Conservation (phyloP, 2,329 filamentous ascomycete genomes). For the Daldinia eschscholtzii region DNA sequence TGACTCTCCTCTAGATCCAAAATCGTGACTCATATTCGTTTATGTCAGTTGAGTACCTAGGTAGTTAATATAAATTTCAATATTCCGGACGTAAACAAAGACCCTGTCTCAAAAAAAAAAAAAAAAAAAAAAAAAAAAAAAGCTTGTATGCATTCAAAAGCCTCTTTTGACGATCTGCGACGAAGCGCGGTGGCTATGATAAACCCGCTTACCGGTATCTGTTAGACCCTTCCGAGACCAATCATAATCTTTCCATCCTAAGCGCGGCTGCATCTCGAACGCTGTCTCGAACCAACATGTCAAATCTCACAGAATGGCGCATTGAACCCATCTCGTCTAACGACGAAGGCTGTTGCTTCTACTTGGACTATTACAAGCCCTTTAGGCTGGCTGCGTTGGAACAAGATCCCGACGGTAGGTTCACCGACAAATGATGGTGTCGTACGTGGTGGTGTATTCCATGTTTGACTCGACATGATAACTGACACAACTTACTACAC, state of each 20-base stretch:
- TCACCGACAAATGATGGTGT: constrained; percentile 12
- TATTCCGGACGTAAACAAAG: neutral
- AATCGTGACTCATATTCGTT: neutral
- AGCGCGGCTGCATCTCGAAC: constrained; percentile 19
- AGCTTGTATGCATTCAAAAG: neutral
- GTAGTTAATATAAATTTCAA: neutral
- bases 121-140: too few relatives aligned
- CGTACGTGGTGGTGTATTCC: constrained; percentile 9
- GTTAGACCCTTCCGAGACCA: constrained; percentile 14
- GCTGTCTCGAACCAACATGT: constrained; percentile 31
- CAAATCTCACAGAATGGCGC: constrained; percentile 39
- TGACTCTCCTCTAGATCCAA: neutral
- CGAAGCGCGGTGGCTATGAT: constrained; percentile 16
- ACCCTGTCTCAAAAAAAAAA: neutral
- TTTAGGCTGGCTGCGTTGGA: constrained; percentile 50
- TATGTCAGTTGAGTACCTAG: neutral
- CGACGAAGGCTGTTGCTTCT: constrained; percentile 48
- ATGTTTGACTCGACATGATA: constrained; percentile 10
- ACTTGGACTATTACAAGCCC: constrained; percentile 49
- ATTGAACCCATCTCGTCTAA: constrained; percentile 44
- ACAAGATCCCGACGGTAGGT: constrained; percentile 49
- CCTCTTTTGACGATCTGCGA: neutral
- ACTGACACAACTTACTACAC: constrained; percentile 8
- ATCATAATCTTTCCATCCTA: constrained; percentile 19
- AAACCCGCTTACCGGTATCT: constrained; percentile 4